phyloP scores from a whole-genome alignment of 306 rosid species.

The Lathyrus aphaca region DNA sequence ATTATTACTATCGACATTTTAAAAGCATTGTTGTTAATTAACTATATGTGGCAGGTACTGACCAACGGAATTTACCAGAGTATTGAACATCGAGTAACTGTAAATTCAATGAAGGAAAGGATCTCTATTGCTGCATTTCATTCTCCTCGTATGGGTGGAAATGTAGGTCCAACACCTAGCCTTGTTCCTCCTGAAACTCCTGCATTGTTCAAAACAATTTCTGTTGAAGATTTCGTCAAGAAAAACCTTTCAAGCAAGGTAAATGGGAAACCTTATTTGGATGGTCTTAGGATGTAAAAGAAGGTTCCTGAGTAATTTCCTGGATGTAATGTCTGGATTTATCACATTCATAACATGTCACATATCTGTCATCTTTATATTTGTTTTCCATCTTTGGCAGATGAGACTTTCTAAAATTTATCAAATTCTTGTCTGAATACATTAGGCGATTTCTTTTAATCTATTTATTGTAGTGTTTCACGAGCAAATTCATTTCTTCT shows the following conservation, averaged over 20 bases:
- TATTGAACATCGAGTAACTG: slow-evolving; percentile 15
- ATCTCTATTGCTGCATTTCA: slow-evolving; percentile 10
- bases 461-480: too few relatives aligned
- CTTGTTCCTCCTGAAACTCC: slow-evolving; percentile 12
- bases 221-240: neutral
- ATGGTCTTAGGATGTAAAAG: neutral
- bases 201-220: neutral
- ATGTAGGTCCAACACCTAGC: neutral
- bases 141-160: neutral
- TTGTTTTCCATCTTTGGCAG: too few relatives aligned
- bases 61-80: slow-evolving; percentile 11
- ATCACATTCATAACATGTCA: too few relatives aligned
- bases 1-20: too few relatives aligned
- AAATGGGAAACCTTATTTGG: neutral
- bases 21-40: neutral
- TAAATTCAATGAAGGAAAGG: slow-evolving; percentile 3
- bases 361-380: too few relatives aligned
- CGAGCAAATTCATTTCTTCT: too few relatives aligned
- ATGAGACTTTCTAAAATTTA: too few relatives aligned
- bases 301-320: neutral
- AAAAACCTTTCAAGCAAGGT: neutral
- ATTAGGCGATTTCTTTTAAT: too few relatives aligned
- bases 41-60: neutral
- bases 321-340: too few relatives aligned
- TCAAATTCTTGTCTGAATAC: too few relatives aligned